Evolutionary conservation across 768 basidiomycete species (phyloP).

Genomic region (Lanmaoa pseudosensibilis): DNA sequence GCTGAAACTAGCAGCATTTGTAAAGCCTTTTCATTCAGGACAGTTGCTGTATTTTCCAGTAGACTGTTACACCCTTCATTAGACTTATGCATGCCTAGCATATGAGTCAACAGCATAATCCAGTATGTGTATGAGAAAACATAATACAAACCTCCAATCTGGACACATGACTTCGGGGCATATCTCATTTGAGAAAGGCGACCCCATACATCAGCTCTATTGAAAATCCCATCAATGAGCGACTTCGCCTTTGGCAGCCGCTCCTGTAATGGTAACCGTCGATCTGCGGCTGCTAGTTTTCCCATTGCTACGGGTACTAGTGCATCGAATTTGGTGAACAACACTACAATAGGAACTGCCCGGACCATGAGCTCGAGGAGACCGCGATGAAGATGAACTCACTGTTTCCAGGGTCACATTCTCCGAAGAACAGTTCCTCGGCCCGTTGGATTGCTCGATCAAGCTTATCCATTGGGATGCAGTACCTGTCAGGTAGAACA

Average conservation of each 20-base stretch:
- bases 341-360: slow-evolving; percentile 4
- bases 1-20: slow-evolving; percentile 2
- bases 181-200: not conserved
- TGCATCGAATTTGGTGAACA: slow-evolving; percentile 8
- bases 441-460: not conserved
- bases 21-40: not conserved
- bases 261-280: not conserved
- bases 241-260: not conserved
- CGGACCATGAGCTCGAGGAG: not conserved
- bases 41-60: not conserved
- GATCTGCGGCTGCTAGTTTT: not conserved
- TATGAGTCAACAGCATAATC: not conserved
- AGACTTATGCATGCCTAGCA: not conserved
- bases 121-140: not conserved
- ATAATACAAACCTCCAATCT: not conserved
- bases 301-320: not conserved
- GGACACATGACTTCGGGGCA: not conserved
- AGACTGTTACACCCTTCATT: not conserved
- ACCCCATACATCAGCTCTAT: not conserved
- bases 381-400: not conserved
- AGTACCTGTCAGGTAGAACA: not conserved
- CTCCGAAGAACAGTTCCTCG: not conserved
- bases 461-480: slow-evolving; percentile 6
- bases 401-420: not conserved
- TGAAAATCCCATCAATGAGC: not conserved